Evolutionary conservation across 2,329 filamentous ascomycete genomes (phyloP).

Genomic region (Cercospora sp.): DNA sequence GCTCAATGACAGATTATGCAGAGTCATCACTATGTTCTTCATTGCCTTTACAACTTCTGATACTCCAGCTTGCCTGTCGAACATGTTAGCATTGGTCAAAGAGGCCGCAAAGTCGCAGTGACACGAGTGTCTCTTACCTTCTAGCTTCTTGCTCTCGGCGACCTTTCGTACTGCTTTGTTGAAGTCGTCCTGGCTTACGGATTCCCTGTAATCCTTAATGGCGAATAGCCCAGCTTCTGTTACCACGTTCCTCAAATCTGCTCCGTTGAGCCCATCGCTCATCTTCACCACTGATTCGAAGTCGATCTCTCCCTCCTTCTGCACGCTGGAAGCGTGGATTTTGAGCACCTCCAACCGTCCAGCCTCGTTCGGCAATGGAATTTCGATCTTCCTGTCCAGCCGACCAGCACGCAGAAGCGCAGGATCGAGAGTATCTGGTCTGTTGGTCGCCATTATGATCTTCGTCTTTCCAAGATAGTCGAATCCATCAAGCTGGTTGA

Average conservation of each 20-base stretch:
- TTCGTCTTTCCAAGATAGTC: slow-evolving; percentile 99
- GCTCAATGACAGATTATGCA: slow-evolving; percentile 19
- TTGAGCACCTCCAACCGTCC: slow-evolving; percentile 95
- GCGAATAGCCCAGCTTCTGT: slow-evolving; percentile 97
- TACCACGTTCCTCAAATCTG: slow-evolving; percentile 94
- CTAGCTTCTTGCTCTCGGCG: slow-evolving; percentile 94
- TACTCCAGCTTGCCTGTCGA: slow-evolving; percentile 18
- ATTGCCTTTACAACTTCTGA: slow-evolving; percentile 24
- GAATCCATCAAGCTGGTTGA: slow-evolving; percentile 98
- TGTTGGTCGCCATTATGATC: slow-evolving; percentile 99
- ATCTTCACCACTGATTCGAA: slow-evolving; percentile 99
- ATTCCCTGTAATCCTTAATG: slow-evolving; percentile 96
- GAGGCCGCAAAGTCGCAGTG: not conserved
- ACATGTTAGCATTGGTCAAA: slow-evolving; percentile 5
- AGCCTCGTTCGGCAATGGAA: slow-evolving; percentile 94
- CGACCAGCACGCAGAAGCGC: slow-evolving; percentile 88
- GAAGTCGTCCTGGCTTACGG: slow-evolving; percentile 97
- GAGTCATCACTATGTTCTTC: slow-evolving; percentile 9
- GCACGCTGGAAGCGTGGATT: slow-evolving; percentile 86
- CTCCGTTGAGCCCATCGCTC: slow-evolving; percentile 97
- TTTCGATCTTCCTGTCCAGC: slow-evolving; percentile 96
- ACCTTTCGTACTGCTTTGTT: slow-evolving; percentile 99
- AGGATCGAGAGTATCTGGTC: slow-evolving; percentile 92
- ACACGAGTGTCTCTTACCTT: slow-evolving; percentile 69
- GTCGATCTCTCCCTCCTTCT: slow-evolving; percentile 91